phyloP scores from a whole-genome alignment of 2,329 filamentous ascomycete genomes.

The Alternaria metachromatica region DNA sequence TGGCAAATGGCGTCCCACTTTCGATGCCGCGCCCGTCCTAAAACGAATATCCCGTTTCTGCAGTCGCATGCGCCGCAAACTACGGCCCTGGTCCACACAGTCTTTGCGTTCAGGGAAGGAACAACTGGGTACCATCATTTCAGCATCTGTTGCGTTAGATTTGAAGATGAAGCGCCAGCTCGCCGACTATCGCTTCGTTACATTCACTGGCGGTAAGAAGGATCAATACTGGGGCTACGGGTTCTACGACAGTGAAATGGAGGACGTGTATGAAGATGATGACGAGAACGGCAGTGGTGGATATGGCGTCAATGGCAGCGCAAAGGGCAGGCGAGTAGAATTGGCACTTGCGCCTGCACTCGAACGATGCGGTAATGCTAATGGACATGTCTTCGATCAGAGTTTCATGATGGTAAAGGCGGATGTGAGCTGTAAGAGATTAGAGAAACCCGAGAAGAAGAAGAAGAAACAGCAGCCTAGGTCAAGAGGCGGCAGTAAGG shows the following conservation, averaged over 20 bases:
- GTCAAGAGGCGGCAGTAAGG: constrained; percentile 16
- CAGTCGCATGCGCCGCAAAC: constrained; percentile 35
- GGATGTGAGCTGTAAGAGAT: constrained; percentile 45
- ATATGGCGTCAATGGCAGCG: constrained; percentile 16
- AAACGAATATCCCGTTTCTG: constrained; percentile 44
- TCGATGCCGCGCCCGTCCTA: constrained; percentile 43
- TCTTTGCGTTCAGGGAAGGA: constrained; percentile 41
- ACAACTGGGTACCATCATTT: constrained; percentile 43
- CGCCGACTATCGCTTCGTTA: constrained; percentile 48
- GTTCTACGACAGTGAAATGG: constrained; percentile 49
- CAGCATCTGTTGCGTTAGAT: constrained; percentile 46
- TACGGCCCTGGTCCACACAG: constrained; percentile 42
- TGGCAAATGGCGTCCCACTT: constrained; percentile 46
- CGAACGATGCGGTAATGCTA: constrained; percentile 48
- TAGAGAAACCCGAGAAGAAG: constrained; percentile 27
- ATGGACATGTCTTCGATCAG: constrained; percentile 47
- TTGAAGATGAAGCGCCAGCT: constrained; percentile 47
- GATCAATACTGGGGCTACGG: constrained; percentile 45
- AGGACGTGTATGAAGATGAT: constrained; percentile 43
- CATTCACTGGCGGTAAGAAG: constrained; percentile 42
- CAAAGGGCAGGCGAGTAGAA: constrained; percentile 37
- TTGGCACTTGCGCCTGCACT: constrained; percentile 46
- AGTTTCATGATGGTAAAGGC: constrained; percentile 48
- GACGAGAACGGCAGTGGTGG: constrained; percentile 20
- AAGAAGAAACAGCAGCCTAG: constrained; percentile 21